Base-by-base conservation (phyloP, 495 filamentous ascomycete genomes). In the Talaromyces stipitatus region DNA sequence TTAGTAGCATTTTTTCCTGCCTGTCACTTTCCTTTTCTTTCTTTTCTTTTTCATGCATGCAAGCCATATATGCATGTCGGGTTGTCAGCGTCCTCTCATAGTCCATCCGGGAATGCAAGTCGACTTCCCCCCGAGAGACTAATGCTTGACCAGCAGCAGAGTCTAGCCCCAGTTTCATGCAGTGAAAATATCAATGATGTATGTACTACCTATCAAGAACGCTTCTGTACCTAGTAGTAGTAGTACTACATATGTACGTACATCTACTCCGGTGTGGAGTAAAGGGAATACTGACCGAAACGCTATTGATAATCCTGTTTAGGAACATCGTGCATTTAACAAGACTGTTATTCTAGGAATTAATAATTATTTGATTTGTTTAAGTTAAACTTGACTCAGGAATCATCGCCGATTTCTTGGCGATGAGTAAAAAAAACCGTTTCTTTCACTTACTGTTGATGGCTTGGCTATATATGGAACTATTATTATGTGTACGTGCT, bases 71-170 rank as follows among this genome's bases (percentile, higher is more conserved):
- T 46, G 43, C 45, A 48, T 48, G 45, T 48, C 22, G 24, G 20
- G 45, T 6, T 48, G 45, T 48, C 22, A 48, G 20, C 45, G 45
- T 20, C 20, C 24, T 26, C 22, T 14, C 28, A 23, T 54, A 54
- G 14, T 24, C 18, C 52, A 1, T 36, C 33, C 52, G 52, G 52
- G 41, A 36, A 54, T 54, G 52, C 52, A 54, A 23, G 52, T 54
- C 30, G 33, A 54, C 52, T 54, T 54, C 52, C 52, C 52, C 52
- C 52, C 52, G 52, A 54, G 33, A 26, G 28, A 28, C 52, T 54
- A 54, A 54, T 43, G 52, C 52, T 23, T 38, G 45, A 48, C 45
- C 45, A 10, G 45, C 45, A 48, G 45, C 12, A 5, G 10, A 48
- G 22, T 48, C 18, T 41, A 26, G 45, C 45, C 45, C 45, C 45